phyloP scores from a whole-genome alignment of 192 early-diverging fungal species.

The Spinellus fusiger region DNA sequence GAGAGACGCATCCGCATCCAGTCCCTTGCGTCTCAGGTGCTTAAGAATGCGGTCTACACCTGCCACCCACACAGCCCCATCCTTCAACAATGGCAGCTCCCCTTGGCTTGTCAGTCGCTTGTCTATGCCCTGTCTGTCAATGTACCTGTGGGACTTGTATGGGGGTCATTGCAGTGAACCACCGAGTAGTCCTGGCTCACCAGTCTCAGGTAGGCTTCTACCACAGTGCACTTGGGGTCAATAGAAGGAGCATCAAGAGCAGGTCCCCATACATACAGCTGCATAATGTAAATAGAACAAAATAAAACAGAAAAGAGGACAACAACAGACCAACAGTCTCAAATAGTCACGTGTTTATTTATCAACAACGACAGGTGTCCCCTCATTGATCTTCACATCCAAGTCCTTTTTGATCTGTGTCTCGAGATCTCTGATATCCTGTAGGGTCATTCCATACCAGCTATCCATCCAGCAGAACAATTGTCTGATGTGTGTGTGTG shows the following conservation, averaged over 20 bases:
- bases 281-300: conserved; percentile 33
- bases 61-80: conserved; percentile 48
- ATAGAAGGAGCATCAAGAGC: conserved; percentile 59
- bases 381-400: conserved; percentile 31
- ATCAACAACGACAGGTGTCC: background rate
- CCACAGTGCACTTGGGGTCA: conserved; percentile 64
- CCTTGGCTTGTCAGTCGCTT: conserved; percentile 30
- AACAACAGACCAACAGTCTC: conserved; percentile 1
- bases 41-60: conserved; percentile 45
- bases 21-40: conserved; percentile 38
- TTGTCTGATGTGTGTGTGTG: conserved; percentile 33
- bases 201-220: conserved; percentile 57
- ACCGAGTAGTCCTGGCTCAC: conserved; percentile 48
- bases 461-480: conserved; percentile 72
- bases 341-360: background rate
- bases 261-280: conserved; percentile 69
- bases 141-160: conserved; percentile 59
- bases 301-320: too few species aligned
- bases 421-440: conserved; percentile 61
- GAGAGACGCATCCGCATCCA: conserved; percentile 39
- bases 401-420: conserved; percentile 61
- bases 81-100: conserved; percentile 64
- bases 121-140: background rate
- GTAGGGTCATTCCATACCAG: conserved; percentile 73
- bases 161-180: conserved; percentile 54